Evolutionary conservation across 495 filamentous ascomycete genomes (phyloP).

Genomic region (Viridothelium virens): DNA sequence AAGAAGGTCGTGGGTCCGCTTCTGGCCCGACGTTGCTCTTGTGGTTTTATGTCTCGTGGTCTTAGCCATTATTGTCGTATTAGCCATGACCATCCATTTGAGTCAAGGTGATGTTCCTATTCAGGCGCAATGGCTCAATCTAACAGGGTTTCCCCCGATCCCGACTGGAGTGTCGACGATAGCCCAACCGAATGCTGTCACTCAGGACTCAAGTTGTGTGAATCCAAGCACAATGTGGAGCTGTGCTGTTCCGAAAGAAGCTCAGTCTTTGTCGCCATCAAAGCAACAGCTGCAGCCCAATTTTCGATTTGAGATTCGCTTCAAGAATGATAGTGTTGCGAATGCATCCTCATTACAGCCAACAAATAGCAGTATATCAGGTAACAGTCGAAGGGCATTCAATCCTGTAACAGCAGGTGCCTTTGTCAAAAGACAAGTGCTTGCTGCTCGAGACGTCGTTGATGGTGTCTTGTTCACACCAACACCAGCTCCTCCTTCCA

Average conservation of each 20-base stretch:
- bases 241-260: slow-evolving; percentile 69
- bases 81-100: slow-evolving; percentile 18
- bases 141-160: slow-evolving; percentile 79
- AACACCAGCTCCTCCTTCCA: slow-evolving; percentile 54
- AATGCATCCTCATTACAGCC: slow-evolving; percentile 30
- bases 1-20: neutral
- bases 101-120: slow-evolving; percentile 18
- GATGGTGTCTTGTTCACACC: slow-evolving; percentile 42
- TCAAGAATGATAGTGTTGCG: slow-evolving; percentile 58
- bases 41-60: neutral
- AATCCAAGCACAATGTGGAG: slow-evolving; percentile 67
- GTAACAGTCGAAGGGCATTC: slow-evolving; percentile 15
- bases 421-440: slow-evolving; percentile 21
- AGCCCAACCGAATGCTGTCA: slow-evolving; percentile 52
- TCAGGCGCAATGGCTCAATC: slow-evolving; percentile 60
- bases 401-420: slow-evolving; percentile 26
- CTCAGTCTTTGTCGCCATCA: slow-evolving; percentile 52
- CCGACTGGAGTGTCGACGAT: slow-evolving; percentile 75
- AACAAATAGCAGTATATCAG: neutral
- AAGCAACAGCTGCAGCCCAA: slow-evolving; percentile 60
- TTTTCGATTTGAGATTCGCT: slow-evolving; percentile 72
- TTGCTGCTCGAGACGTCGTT: slow-evolving; percentile 14
- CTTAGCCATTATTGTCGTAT: slow-evolving; percentile 15
- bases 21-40: neutral
- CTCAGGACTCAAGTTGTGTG: slow-evolving; percentile 56